These are phyloP conservation scores for Melaleuca quinquenervia DNA, from an alignment of 345 rosid genomes.

Conservation along the genomic window DNA sequence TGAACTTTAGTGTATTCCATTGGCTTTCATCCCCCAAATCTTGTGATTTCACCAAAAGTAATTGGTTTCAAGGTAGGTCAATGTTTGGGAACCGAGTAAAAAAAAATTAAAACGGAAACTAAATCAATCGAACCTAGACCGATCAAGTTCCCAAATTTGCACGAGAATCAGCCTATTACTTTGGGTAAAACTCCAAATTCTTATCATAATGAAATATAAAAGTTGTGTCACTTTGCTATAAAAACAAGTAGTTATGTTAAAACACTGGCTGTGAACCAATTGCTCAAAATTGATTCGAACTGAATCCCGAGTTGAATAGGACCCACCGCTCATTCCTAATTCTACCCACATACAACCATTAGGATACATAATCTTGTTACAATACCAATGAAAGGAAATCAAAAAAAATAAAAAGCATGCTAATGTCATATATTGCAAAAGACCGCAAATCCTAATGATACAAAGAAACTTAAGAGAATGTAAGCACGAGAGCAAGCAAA, in stretches of 20 bases:
- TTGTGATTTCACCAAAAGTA: background rate
- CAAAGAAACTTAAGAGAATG: background rate
- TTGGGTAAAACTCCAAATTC: background rate
- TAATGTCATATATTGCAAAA: background rate
- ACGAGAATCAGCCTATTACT: background rate
- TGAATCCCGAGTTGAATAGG: rapidly evolving
- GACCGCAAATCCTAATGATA: background rate
- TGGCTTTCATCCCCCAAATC: background rate
- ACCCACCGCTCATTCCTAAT: background rate
- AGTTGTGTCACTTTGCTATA: background rate
- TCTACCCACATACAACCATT: background rate
- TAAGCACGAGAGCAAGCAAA: background rate
- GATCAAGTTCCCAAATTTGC: background rate
- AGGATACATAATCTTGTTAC: background rate
- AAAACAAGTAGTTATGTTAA: background rate
- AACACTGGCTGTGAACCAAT: background rate
- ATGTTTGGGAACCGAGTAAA: rapidly evolving
- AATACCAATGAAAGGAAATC: background rate
- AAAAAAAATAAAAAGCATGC: background rate
- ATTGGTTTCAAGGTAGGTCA: background rate
- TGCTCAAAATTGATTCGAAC: background rate
- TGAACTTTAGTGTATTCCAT: background rate
- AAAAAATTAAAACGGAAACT: too few species aligned
- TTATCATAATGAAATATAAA: background rate
- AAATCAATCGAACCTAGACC: background rate